Evolutionary conservation across 2,329 filamentous ascomycete genomes (phyloP), one percentile per base, ranked within the genome.

Genomic region (Aureobasidium leucospermi): DNA sequence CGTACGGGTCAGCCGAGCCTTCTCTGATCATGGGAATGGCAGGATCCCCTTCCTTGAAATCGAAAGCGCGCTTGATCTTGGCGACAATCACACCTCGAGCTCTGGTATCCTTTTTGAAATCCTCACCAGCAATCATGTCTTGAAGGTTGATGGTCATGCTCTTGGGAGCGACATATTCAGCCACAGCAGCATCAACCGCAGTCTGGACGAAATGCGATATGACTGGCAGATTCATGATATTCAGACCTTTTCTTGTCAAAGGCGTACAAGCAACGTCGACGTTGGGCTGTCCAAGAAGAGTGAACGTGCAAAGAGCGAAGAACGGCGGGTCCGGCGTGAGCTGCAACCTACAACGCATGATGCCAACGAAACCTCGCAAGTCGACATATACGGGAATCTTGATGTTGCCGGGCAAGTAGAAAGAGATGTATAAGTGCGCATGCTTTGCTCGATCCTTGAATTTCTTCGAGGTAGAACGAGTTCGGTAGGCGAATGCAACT

Each of bases 311-410:
- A 4, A 90, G 76, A n/a, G 83, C 82, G 71, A 90, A 85, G 73
- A 91, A 90, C 0, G 88, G 88, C 0, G 88, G 87, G 65, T 91
- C 87, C 0, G 88, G 87, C 1, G 85, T 87, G 1, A 90, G 79
- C 67, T 91, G 88, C 10, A 91, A 76, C 29, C 88, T 81, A 59
- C 89, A 67, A 4, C 88, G 80, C 73, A 88, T 78, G 1, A 83
- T 87, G 16, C 87, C 86, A n/a, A 91, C 79, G 13, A 90, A 78
- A 1, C 87, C 88, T 55, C 83, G 80, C 1, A 91, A 75, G 66
- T 91, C 86, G 4, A 91, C 88, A 87, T 88, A 91, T 3, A 90
- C 82, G 39, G 87, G 80, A 16, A 83, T 67, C 61, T 80, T 81
- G 62, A 83, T 70, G 29, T 77, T 77, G 11, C 76, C 77, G 29